Percentiles rank a stretch among this genome's conserved stretches.
These are phyloP conservation scores for Passalora sequoiae DNA, from an alignment of 2,329 filamentous ascomycete species.

Conservation along the genomic window DNA sequence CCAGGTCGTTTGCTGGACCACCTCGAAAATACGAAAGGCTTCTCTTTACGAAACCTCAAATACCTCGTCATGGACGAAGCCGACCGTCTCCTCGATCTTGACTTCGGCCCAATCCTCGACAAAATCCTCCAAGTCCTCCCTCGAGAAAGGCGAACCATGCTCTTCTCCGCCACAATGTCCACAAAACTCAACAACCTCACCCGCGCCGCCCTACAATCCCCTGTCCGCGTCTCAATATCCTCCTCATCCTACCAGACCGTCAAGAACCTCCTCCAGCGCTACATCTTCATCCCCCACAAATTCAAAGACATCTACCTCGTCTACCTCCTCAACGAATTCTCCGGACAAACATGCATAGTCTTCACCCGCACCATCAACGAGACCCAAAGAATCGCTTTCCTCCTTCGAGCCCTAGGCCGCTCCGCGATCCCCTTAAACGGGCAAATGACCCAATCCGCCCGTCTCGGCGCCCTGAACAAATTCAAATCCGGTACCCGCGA, in stretches of 20 bases:
- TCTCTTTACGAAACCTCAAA: constrained; percentile 73
- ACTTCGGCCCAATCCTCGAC: constrained; percentile 87
- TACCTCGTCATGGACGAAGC: constrained; percentile 95
- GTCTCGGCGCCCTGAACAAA: constrained; percentile 82
- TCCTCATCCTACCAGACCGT: constrained; percentile 87
- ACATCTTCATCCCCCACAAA: constrained; percentile 77
- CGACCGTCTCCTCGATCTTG: constrained; percentile 83
- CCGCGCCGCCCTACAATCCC: constrained; percentile 79
- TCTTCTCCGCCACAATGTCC: constrained; percentile 92
- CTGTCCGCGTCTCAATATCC: constrained; percentile 75
- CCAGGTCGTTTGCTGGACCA: constrained; percentile 87
- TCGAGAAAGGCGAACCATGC: constrained; percentile 68
- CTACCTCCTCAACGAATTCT: constrained; percentile 77
- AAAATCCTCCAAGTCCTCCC: constrained; percentile 89
- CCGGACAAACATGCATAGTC: constrained; percentile 80
- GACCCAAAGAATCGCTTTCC: constrained; percentile 75
- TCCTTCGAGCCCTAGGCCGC: constrained; percentile 80
- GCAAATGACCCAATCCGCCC: constrained; percentile 79
- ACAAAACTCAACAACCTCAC: constrained; percentile 91
- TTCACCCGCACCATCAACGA: constrained; percentile 92
- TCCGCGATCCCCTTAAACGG: constrained; percentile 89
- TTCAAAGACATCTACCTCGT: constrained; percentile 89
- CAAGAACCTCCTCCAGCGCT: constrained; percentile 77
- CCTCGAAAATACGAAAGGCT: constrained; percentile 93
- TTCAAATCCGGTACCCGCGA: constrained; percentile 76